A percentile compares a stretch with the other conserved stretches of the same genome.
Conservation (phyloP, 768 basidiomycete species). For the Boletus sp. region DNA sequence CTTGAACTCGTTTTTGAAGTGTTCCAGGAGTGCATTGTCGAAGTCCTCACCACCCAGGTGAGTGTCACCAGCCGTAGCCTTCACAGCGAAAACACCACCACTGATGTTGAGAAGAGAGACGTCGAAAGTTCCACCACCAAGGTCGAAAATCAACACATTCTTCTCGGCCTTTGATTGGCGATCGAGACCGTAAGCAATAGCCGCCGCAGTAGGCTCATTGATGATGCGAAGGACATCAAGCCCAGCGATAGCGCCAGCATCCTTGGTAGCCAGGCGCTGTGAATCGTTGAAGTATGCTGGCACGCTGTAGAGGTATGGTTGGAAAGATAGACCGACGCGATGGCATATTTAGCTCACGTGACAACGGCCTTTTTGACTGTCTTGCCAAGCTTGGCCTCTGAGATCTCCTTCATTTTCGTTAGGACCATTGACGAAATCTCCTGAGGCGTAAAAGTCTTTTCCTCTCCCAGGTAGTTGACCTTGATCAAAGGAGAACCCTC, state of each 20-base stretch:
- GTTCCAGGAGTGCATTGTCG: constrained; percentile 95
- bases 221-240: constrained; percentile 99
- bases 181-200: constrained; percentile 98
- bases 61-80: constrained; percentile 99
- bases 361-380: constrained; percentile 98
- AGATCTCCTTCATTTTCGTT: constrained; percentile 99
- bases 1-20: constrained; percentile 99
- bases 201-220: constrained; percentile 99
- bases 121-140: constrained; percentile 99
- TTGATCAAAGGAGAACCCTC: constrained; percentile 97
- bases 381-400: constrained; percentile 98
- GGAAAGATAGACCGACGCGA: background rate
- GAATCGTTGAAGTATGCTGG: constrained; percentile 99
- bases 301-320: constrained; percentile 47
- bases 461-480: constrained; percentile 92
- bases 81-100: constrained; percentile 98
- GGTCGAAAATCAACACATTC: constrained; percentile 99
- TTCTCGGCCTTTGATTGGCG: constrained; percentile 92
- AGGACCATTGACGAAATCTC: constrained; percentile 99
- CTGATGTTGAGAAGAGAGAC: constrained; percentile 97
- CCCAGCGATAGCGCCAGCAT: constrained; percentile 96
- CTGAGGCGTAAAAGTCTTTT: constrained; percentile 95
- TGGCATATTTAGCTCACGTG: constrained; percentile 60
- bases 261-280: constrained; percentile 98
- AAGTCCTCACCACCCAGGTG: constrained; percentile 99